These are phyloP conservation scores for Fusarium cicatricum DNA, from an alignment of 2,329 filamentous ascomycete species.

Conservation along the genomic window DNA sequence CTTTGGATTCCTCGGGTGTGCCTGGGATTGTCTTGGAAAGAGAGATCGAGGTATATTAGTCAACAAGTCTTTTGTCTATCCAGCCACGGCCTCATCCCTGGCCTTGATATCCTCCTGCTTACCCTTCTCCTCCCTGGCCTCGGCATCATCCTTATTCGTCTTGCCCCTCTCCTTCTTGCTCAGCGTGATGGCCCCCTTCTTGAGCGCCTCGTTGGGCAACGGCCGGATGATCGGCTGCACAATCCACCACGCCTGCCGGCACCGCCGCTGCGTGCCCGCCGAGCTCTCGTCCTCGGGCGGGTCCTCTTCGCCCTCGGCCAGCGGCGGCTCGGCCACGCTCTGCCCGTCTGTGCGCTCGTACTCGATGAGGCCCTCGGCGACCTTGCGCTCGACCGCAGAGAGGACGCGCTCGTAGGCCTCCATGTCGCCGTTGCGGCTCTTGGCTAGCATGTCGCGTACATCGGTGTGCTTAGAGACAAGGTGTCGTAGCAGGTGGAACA, in stretches of 20 bases:
- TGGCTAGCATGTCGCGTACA: conserved; percentile 84
- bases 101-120: conserved; percentile 39
- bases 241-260: conserved; percentile 87
- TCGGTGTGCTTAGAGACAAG: conserved; percentile 83
- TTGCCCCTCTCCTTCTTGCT: conserved; percentile 73
- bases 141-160: conserved; percentile 41
- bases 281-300: conserved; percentile 65
- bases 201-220: conserved; percentile 85
- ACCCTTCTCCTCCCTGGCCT: conserved; percentile 32
- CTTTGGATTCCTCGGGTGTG: too few relatives aligned
- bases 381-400: conserved; percentile 75
- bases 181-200: conserved; percentile 77
- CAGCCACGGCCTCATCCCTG: conserved; percentile 40
- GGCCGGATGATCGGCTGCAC: conserved; percentile 88
- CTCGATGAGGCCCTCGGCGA: conserved; percentile 76
- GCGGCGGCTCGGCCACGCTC: conserved; percentile 53
- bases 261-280: conserved; percentile 72
- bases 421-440: conserved; percentile 74
- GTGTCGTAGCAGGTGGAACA: conserved; percentile 89
- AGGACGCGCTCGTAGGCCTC: conserved; percentile 80
- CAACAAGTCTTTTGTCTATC: too few relatives aligned
- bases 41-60: too few relatives aligned
- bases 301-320: conserved; percentile 44
- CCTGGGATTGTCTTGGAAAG: too few relatives aligned
- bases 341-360: conserved; percentile 64